Evolutionary conservation across 805 yeast genomes (phyloP).

Genomic region (Pichia kluyveri): DNA sequence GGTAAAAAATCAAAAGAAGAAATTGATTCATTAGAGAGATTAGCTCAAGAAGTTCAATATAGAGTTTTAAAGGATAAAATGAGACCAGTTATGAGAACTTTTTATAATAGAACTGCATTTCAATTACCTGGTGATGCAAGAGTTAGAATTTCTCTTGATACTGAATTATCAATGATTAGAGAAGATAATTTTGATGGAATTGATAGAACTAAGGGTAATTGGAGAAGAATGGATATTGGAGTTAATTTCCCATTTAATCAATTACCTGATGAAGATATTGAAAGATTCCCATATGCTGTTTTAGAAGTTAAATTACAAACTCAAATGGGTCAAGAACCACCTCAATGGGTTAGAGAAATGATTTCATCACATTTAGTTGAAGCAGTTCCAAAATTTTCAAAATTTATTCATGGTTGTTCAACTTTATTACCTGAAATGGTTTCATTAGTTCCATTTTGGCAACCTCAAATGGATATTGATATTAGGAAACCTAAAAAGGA

Average conservation of each 20-base stretch:
- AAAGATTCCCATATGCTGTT: slow-evolving; percentile 95
- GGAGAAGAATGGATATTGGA: slow-evolving; percentile 99
- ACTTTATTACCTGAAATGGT: slow-evolving; percentile 80
- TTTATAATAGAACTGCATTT: slow-evolving; percentile 97
- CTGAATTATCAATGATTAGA: slow-evolving; percentile 94
- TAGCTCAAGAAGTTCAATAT: slow-evolving; percentile 91
- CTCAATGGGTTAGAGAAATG: slow-evolving; percentile 91
- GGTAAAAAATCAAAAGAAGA: slow-evolving; percentile 83
- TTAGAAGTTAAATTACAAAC: slow-evolving; percentile 96
- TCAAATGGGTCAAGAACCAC: slow-evolving; percentile 98
- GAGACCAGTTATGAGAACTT: slow-evolving; percentile 92
- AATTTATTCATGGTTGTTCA: slow-evolving; percentile 95
- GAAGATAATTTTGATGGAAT: slow-evolving; percentile 94
- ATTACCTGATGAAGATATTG: slow-evolving; percentile 74
- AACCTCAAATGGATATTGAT: slow-evolving; percentile 93
- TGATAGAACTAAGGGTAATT: slow-evolving; percentile 83
- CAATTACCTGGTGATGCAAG: slow-evolving; percentile 99
- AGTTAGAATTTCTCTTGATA: slow-evolving; percentile 95
- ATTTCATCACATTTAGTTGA: slow-evolving; percentile 90
- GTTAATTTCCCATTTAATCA: slow-evolving; percentile 93
- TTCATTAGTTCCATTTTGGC: slow-evolving; percentile 89
- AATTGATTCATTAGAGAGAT: slow-evolving; percentile 82
- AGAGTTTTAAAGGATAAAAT: slow-evolving; percentile 72
- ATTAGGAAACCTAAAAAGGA: slow-evolving; percentile 76
- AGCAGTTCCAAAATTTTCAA: slow-evolving; percentile 96